Conservation (phyloP, 2,329 filamentous ascomycete species). For the Fusarium oligoseptatum region DNA sequence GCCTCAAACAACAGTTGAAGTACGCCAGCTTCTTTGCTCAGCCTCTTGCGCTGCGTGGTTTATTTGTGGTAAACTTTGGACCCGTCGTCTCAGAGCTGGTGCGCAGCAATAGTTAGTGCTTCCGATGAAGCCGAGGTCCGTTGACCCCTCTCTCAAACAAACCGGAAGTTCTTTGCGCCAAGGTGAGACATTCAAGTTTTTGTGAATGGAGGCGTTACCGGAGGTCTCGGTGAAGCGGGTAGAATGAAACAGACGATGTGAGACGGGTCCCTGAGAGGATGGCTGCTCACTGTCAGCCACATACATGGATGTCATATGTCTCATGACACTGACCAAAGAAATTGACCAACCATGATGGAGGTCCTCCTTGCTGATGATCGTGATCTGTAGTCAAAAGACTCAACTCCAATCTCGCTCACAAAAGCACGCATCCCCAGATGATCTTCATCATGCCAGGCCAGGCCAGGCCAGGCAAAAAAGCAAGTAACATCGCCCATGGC, state of each 20-base stretch:
- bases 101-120: not conserved
- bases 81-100: not conserved
- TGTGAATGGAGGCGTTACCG: conserved; percentile 17
- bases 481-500: not conserved
- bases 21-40: not conserved
- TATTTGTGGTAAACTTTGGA: not conserved
- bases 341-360: conserved; percentile 14
- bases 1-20: not conserved
- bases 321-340: conserved; percentile 14
- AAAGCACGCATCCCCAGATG: not conserved
- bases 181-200: not conserved
- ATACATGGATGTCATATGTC: conserved; percentile 12
- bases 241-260: conserved; percentile 11
- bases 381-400: not conserved
- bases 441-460: not conserved
- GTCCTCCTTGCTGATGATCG: not conserved
- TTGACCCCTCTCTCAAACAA: not conserved
- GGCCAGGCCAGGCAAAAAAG: not conserved
- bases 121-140: conserved; percentile 4
- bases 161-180: not conserved
- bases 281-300: not conserved
- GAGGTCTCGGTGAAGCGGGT: conserved; percentile 9
- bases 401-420: not conserved
- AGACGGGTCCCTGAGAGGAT: conserved; percentile 17
- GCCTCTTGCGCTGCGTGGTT: conserved; percentile 1